Evolutionary conservation across 108 stramenopile genomes (phyloP).

Genomic region (Nitzschia putrida): DNA sequence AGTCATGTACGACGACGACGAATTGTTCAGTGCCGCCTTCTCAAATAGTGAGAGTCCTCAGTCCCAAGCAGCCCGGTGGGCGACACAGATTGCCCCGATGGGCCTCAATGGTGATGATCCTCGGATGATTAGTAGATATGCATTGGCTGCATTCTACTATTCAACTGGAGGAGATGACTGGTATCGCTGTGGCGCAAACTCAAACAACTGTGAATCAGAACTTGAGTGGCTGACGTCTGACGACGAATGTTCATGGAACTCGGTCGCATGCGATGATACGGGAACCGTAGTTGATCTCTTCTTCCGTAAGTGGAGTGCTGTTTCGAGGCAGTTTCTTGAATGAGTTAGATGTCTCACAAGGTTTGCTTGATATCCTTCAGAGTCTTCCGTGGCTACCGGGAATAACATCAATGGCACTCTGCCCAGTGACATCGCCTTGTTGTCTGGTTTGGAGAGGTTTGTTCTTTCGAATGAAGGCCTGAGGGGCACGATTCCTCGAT

Average conservation of each 20-base stretch:
- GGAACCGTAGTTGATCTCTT: slow-evolving; percentile 10
- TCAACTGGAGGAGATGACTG: slow-evolving; percentile 39
- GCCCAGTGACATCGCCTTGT: slow-evolving; percentile 27
- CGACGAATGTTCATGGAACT: slow-evolving; percentile 38
- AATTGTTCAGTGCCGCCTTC: slow-evolving; percentile 13
- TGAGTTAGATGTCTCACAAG: neutral
- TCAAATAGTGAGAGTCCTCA: slow-evolving; percentile 17
- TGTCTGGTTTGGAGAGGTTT: slow-evolving; percentile 20
- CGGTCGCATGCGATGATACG: slow-evolving; percentile 15
- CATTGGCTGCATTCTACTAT: slow-evolving; percentile 44
- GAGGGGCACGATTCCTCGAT: slow-evolving; percentile 28
- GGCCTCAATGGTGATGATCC: slow-evolving; percentile 4
- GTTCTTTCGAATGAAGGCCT: slow-evolving; percentile 15
- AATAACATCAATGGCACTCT: slow-evolving; percentile 33
- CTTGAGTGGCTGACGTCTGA: slow-evolving; percentile 26
- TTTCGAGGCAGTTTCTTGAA: neutral
- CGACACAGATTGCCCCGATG: neutral
- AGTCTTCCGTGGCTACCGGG: slow-evolving; percentile 3
- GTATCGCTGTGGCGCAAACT: slow-evolving; percentile 15
- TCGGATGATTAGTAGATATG: slow-evolving; percentile 34
- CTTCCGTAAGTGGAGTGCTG: slow-evolving; percentile 26
- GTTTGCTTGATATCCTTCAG: slow-evolving; percentile 8
- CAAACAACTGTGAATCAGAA: slow-evolving; percentile 13
- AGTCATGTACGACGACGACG: slow-evolving; percentile 7
- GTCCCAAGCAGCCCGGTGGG: slow-evolving; percentile 30